Base-by-base conservation (phyloP, 129 eudicot genomes). In the Silybum marianum region DNA sequence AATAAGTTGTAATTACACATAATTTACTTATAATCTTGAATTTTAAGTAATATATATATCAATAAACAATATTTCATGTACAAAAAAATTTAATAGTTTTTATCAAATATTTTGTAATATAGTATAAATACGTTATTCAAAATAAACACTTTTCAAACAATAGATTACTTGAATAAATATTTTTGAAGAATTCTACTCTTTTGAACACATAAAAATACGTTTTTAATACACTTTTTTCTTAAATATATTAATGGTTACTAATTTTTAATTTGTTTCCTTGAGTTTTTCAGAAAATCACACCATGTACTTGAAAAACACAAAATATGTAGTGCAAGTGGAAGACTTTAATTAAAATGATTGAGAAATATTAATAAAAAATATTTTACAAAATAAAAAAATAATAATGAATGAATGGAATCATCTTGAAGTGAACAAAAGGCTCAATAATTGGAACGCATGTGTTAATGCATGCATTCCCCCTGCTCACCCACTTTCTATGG, bases 401-500 rank as follows among this genome's bases (percentile, higher is more conserved):
- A 60, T n/a, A 21, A 6, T 19, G 26, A 21, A 74, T 74, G 34
- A 81, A 13, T 38, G 78, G 86, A 83, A 83, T 83, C 85, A 76
- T 70, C 82, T 76, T 77, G 74, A 71, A 54, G 19, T 70, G 72
- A 70, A 76, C 73, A 28, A 60, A 81, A 78, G 44, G 73, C 78
- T 82, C 73, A 77, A 83, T 83, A 77, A 83, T 83, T 76, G 78
- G 58, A 76, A 76, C 39, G 78, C 82, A 83, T 83, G 78, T 83
- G 86, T 76, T 73, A 67, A 16, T 76, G 75, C 75, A 66, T 74
- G 80, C 80, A 81, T 74, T 76, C 19, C 68, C 80, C 75, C 80
- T 34, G 16, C 80, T 74, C 58, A 14, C 39, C 75, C 80, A 66
- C 84, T 65, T 7, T 81, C 32, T 11, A 74, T 75, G 81, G 81